Percentiles rank a stretch among this genome's conserved stretches.
phyloP scores from a whole-genome alignment of 495 filamentous ascomycete genomes.

The Lindgomyces ingoldianus region DNA sequence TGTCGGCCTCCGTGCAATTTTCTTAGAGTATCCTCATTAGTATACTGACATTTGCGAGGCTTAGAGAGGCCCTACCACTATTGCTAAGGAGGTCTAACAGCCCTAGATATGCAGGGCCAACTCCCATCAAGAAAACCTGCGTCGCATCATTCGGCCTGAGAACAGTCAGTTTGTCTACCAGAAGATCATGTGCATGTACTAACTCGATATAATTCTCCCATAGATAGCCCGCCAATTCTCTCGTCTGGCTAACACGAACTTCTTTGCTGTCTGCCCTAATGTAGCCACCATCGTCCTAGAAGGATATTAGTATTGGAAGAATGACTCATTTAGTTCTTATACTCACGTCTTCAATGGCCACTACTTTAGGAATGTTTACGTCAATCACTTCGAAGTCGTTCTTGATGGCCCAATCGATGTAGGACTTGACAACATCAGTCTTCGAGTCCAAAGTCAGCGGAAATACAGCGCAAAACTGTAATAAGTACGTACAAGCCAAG shows the following conservation, averaged over 20 bases:
- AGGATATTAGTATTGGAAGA: background rate
- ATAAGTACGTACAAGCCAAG: slow-evolving; percentile 71
- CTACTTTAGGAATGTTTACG: slow-evolving; percentile 53
- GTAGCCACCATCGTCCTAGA: slow-evolving; percentile 35
- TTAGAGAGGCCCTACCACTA: slow-evolving; percentile 38
- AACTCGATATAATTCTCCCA: slow-evolving; percentile 98
- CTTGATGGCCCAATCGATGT: slow-evolving; percentile 76
- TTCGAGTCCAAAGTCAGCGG: slow-evolving; percentile 49
- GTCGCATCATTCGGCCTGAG: slow-evolving; percentile 62
- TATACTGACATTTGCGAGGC: no score
- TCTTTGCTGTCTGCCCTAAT: slow-evolving; percentile 26
- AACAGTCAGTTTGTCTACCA: slow-evolving; percentile 1
- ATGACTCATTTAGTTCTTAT: slow-evolving; percentile 2
- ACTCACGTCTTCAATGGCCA: slow-evolving; percentile 49
- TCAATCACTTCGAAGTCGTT: slow-evolving; percentile 81
- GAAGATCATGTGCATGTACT: slow-evolving; percentile 9
- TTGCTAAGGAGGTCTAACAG: slow-evolving; percentile 50
- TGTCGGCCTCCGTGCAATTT: slow-evolving; percentile 36
- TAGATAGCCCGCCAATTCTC: slow-evolving; percentile 79
- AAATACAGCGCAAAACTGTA: slow-evolving; percentile 47
- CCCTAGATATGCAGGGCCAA: slow-evolving; percentile 59
- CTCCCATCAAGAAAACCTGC: slow-evolving; percentile 78
- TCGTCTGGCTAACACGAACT: slow-evolving; percentile 49
- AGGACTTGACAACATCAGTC: slow-evolving; percentile 75
- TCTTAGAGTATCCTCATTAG: slow-evolving; percentile 30